Evolutionary conservation across 768 basidiomycete species (phyloP).

Genomic region (Boletus sp.): DNA sequence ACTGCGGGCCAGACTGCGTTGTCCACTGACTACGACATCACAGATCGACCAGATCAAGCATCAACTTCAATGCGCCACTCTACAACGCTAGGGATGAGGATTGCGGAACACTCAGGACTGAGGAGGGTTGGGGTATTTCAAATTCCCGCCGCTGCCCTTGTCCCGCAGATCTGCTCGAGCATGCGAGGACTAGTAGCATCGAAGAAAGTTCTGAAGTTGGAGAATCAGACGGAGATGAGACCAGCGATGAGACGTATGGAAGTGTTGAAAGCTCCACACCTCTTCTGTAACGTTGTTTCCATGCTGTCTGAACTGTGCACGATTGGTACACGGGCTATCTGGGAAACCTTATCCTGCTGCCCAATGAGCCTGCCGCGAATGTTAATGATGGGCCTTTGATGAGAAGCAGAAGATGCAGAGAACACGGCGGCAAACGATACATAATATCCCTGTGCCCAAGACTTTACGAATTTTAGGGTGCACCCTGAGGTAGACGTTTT

Average conservation of each 20-base stretch:
- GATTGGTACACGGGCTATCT: slow-evolving; percentile 13
- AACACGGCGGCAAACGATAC: slow-evolving; percentile 21
- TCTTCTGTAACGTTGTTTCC: slow-evolving; percentile 25
- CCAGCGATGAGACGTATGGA: slow-evolving; percentile 2
- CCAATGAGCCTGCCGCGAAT: slow-evolving; percentile 11
- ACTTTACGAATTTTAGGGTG: slow-evolving; percentile 30
- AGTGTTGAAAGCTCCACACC: slow-evolving; percentile 15
- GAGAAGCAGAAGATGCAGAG: slow-evolving; percentile 24
- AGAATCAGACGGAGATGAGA: slow-evolving; percentile 1
- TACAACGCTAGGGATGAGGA: not conserved
- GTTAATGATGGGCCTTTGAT: slow-evolving; percentile 18
- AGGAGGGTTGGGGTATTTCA: slow-evolving; percentile 32
- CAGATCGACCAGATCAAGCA: not conserved
- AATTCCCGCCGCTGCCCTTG: slow-evolving; percentile 16
- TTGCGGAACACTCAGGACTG: not conserved
- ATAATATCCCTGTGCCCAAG: slow-evolving; percentile 31
- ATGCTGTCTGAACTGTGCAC: slow-evolving; percentile 15
- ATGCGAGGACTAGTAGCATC: slow-evolving; percentile 13
- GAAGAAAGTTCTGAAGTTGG: slow-evolving; percentile 14
- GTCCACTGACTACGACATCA: not conserved
- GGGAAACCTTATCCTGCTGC: slow-evolving; percentile 20
- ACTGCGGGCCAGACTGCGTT: not conserved
- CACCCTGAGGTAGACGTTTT: slow-evolving; percentile 28
- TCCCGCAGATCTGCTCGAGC: slow-evolving; percentile 19
- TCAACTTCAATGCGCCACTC: not conserved